Base-by-base conservation (phyloP, 148 eudicot genomes). In the Drosera capensis region DNA sequence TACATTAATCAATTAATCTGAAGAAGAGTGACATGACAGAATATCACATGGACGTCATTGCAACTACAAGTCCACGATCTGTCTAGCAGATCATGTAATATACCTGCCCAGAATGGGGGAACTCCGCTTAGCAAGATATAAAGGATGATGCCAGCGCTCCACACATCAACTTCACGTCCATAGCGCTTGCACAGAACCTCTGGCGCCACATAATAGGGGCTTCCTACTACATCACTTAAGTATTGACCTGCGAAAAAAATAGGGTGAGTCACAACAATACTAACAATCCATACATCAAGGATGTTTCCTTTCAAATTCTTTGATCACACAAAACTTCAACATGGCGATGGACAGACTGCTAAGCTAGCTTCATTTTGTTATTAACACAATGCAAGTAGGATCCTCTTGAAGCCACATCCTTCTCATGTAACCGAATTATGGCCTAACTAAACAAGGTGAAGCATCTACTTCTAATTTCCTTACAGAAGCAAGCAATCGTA, bases 31-130 rank as follows among this genome's bases (percentile, higher is more conserved):
- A 11, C 11, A 30, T 9, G 13, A 25, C 3, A 18, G 23, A 14
- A 11, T 49, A 20, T 22, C 8, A 12, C 3, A 16, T 14, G 15
- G 30, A 50, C 1, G 8, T 11, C 36, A 18, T 16, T 31, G n/a
- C 15, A 56, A 53, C 14, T 3, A 45, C 23, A 25, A 23, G n/a
- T n/a, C n/a, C n/a, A n/a, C n/a, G n/a, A 49, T 9, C 7, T 36
- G 34, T 16, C 3, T 4, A 49, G 14, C 7, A 43, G 34, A 16
- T 5, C 3, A 20, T 35, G 41, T 16, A 47, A 21, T 54, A 40
- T 37, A 71, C 75, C 75, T 24, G 63, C 75, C 75, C 75, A 71
- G 46, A 71, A 71, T n/a, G 75, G 75, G 7, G 75, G 75, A 14
- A 71, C 75, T 6, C 75, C 75, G 36, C 75, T 54, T 28, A 71